phyloP scores from a whole-genome alignment of 2,329 filamentous ascomycete species.

The Talaromyces amestolkiae region DNA sequence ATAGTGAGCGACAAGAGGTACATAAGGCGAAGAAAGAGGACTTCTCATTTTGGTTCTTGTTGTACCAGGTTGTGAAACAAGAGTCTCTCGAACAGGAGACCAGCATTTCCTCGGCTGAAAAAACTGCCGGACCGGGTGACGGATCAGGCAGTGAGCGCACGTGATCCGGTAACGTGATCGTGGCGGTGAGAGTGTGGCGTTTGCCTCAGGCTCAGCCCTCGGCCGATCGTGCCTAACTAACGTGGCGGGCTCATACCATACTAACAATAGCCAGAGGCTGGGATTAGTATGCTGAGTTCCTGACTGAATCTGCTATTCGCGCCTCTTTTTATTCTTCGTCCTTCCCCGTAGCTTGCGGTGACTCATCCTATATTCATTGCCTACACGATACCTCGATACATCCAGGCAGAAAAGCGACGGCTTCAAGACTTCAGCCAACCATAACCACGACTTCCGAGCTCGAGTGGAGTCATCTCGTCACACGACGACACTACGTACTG shows the following conservation, averaged over 20 bases:
- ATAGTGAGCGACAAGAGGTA: not conserved
- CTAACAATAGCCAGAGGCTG: not conserved
- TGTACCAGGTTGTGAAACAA: not conserved
- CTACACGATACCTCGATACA: constrained; percentile 4
- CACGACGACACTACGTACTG: constrained; percentile 13
- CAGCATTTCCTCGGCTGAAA: not conserved
- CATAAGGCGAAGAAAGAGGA: not conserved
- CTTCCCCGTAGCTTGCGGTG: constrained; percentile 8
- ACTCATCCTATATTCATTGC: constrained; percentile 12
- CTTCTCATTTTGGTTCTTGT: not conserved
- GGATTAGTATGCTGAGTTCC: constrained; percentile 5
- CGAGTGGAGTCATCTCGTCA: constrained; percentile 18
- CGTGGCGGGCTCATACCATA: not conserved
- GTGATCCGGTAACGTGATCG: constrained; percentile 12
- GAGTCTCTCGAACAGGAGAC: not conserved
- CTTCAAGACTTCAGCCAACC: constrained; percentile 4
- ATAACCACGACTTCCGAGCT: constrained; percentile 4
- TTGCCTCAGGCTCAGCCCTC: constrained; percentile 9
- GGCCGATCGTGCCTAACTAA: constrained; percentile 20
- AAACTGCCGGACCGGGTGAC: not conserved
- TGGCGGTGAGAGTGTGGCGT: constrained; percentile 12
- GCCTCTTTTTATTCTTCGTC: not conserved
- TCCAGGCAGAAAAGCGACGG: constrained; percentile 10
- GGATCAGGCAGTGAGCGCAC: not conserved
- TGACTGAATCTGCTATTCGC: not conserved